Conservation (phyloP, 2,329 filamentous ascomycete genomes). For the Ilyonectria sp. region DNA sequence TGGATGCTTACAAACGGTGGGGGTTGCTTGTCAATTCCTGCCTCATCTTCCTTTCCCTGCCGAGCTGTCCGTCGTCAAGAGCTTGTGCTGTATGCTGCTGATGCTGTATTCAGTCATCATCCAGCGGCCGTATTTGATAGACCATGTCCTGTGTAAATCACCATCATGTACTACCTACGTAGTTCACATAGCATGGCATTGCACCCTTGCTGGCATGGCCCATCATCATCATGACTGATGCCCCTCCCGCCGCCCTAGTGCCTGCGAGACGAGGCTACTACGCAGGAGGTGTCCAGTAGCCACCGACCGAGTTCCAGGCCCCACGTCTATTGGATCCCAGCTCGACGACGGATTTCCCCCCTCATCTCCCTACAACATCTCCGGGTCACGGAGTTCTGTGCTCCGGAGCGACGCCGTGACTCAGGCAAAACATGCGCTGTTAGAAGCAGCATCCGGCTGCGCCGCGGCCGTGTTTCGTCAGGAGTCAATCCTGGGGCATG, state of each 20-base stretch:
- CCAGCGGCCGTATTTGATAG: not conserved
- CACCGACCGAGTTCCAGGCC: conserved; percentile 48
- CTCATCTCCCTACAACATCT: conserved; percentile 18
- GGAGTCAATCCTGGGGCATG: not conserved
- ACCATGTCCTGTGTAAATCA: not conserved
- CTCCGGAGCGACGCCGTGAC: conserved; percentile 27
- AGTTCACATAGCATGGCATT: not conserved
- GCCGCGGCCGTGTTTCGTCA: conserved; percentile 5
- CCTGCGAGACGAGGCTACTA: conserved; percentile 33
- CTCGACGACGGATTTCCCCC: conserved; percentile 20
- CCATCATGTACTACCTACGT: not conserved
- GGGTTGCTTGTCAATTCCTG: conserved; percentile 32
- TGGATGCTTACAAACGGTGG: conserved; percentile 35
- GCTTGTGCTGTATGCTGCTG: conserved; percentile 13
- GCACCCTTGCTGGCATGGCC: not conserved
- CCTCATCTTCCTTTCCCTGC: conserved; percentile 16
- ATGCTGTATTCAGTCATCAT: conserved; percentile 9
- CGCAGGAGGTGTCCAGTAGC: conserved; percentile 38
- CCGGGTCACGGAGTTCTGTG: conserved; percentile 27
- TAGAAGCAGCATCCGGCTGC: conserved; percentile 11
- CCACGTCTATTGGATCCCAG: conserved; percentile 25
- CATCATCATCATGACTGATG: conserved; percentile 46
- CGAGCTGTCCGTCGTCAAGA: conserved; percentile 2
- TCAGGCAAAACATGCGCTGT: conserved; percentile 23
- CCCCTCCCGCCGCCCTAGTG: conserved; percentile 36